These are phyloP conservation scores for Claviceps sp. DNA, from an alignment of 2,329 filamentous ascomycete genomes.

Conservation along the genomic window DNA sequence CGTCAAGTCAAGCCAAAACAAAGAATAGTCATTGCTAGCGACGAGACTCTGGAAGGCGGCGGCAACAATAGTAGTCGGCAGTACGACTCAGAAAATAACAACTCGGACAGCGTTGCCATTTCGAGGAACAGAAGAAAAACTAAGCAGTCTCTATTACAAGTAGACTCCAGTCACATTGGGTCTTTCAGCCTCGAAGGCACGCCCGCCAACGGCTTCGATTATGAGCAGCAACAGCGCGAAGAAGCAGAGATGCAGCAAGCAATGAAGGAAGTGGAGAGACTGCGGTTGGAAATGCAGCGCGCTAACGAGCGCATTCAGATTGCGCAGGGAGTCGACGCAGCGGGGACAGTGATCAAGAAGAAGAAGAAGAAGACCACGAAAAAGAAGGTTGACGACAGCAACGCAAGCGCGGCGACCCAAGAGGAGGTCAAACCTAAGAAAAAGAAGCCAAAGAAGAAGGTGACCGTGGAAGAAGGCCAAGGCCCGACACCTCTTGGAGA, in stretches of 20 bases:
- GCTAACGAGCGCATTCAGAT: conserved; percentile 63
- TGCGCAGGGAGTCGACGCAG: conserved; percentile 51
- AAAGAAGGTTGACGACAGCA: background rate
- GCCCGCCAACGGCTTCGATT: conserved; percentile 31
- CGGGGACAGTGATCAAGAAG: conserved; percentile 52
- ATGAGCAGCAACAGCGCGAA: conserved; percentile 57
- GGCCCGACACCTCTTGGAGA: background rate
- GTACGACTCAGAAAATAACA: conserved; percentile 40
- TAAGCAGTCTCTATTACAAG: conserved; percentile 58
- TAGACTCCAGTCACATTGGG: conserved; percentile 75
- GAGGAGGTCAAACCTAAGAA: conserved; percentile 32
- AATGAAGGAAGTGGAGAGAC: conserved; percentile 74
- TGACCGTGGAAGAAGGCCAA: background rate
- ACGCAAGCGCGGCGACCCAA: conserved; percentile 9
- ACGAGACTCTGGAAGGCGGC: conserved; percentile 55
- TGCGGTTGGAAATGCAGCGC: conserved; percentile 80
- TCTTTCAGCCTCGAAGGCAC: conserved; percentile 51
- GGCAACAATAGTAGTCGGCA: conserved; percentile 21
- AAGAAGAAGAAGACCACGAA: conserved; percentile 46
- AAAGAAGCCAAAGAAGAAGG: conserved; percentile 26
- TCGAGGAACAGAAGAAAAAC: conserved; percentile 33
- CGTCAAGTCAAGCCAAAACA: conserved; percentile 34
- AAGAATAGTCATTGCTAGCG: conserved; percentile 54
- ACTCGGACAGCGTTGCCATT: conserved; percentile 33
- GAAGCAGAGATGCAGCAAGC: conserved; percentile 83